A percentile compares a stretch with the other conserved stretches of the same genome.
Evolutionary conservation across 306 rosid genomes (phyloP).

Genomic region (Vigna trinervia): DNA sequence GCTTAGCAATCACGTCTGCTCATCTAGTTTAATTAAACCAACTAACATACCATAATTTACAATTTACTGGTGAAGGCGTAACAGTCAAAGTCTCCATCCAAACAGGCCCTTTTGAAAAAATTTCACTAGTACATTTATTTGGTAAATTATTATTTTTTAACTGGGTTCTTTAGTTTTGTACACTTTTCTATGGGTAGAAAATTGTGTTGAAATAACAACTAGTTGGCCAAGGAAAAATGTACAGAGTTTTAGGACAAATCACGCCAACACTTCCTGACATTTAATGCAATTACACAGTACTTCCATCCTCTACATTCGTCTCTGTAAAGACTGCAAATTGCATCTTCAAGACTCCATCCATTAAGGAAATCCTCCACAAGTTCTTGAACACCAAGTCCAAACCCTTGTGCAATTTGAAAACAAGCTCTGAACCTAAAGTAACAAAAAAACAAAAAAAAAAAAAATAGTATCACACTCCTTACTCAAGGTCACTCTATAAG

Average conservation of each 20-base stretch:
- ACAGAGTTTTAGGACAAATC: not conserved
- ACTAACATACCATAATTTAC: too few relatives aligned
- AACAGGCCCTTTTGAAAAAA: too few relatives aligned
- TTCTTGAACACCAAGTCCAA: conserved; percentile 47
- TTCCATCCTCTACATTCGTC: conserved; percentile 40
- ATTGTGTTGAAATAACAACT: not conserved
- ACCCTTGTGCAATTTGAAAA: conserved; percentile 64
- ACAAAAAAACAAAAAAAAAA: not conserved
- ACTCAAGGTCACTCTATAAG: conserved; percentile 2
- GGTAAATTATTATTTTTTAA: too few relatives aligned
- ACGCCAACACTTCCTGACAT: not conserved
- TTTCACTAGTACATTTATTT: too few relatives aligned
- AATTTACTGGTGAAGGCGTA: too few relatives aligned
- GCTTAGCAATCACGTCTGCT: too few relatives aligned
- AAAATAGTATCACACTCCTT: not conserved
- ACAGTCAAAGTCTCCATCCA: too few relatives aligned
- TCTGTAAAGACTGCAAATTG: conserved; percentile 50
- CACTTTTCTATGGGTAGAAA: not conserved
- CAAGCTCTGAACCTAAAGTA: conserved; percentile 60
- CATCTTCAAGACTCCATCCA: conserved; percentile 71
- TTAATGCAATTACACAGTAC: not conserved
- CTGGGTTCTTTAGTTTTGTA: too few relatives aligned
- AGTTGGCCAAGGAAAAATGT: not conserved
- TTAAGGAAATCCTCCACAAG: conserved; percentile 72
- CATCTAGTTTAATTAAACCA: too few relatives aligned